Evolutionary conservation across 306 rosid species (phyloP).

Genomic region (Dryas octopetala): DNA sequence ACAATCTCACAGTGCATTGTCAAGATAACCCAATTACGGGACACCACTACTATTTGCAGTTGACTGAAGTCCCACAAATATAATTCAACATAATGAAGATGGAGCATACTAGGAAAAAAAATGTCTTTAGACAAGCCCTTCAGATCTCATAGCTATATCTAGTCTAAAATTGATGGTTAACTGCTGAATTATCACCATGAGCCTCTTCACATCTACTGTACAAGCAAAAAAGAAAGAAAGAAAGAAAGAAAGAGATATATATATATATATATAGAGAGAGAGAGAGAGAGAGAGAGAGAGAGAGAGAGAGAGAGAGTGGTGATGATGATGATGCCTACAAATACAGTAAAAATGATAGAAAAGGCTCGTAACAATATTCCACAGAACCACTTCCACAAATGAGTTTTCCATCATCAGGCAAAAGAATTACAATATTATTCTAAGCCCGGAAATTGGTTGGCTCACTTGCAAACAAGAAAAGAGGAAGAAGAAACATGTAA

Average conservation of each 20-base stretch:
- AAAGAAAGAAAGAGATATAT: not conserved
- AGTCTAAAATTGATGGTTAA: slow-evolving; percentile 3
- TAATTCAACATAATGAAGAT: no score
- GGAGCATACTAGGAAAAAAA: no score
- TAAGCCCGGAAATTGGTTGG: not conserved
- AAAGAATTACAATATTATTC: not conserved
- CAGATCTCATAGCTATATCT: slow-evolving; percentile 12
- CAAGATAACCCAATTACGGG: not conserved
- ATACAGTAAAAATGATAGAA: not conserved
- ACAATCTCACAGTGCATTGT: not conserved
- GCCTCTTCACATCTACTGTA: slow-evolving; percentile 15
- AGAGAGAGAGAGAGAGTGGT: not conserved
- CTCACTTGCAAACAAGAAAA: no score
- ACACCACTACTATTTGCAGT: not conserved
- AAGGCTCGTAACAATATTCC: slow-evolving; percentile 10
- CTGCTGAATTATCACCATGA: not conserved
- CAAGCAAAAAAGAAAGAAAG: not conserved
- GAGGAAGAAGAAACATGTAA: no score
- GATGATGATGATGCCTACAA: no score
- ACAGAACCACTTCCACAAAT: slow-evolving; percentile 11
- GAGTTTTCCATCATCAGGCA: slow-evolving; percentile 23
- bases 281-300: not conserved
- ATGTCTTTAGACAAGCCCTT: slow-evolving; percentile 1
- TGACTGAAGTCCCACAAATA: not conserved
- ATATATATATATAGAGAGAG: not conserved